These are phyloP conservation scores for Saccharum officinarum DNA, from an alignment of 176 grass and related monocot species.

Conservation along the genomic window DNA sequence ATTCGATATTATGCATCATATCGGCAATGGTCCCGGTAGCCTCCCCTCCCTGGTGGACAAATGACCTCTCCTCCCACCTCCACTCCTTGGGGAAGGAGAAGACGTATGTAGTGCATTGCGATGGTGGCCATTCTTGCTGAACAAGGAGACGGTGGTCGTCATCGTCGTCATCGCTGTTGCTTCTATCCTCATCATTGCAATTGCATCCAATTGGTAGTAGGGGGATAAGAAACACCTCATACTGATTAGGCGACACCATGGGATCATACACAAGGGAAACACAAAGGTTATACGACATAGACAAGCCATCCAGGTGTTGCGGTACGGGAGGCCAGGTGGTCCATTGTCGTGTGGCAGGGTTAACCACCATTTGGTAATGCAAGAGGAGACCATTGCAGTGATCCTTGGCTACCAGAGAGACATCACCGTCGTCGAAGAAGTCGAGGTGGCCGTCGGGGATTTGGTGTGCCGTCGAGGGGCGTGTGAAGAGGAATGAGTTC, in stretches of 20 bases:
- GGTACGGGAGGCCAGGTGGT: not conserved
- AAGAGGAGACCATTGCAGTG: not conserved
- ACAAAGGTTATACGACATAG: not conserved
- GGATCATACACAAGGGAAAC: not conserved
- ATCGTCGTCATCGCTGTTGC: too few relatives aligned
- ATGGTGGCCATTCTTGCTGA: not conserved
- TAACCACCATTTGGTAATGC: not conserved
- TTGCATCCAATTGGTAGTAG: too few relatives aligned
- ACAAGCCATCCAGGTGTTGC: not conserved
- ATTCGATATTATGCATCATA: not conserved
- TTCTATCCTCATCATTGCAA: too few relatives aligned
- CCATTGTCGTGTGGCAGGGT: not conserved
- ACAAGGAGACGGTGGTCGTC: not conserved
- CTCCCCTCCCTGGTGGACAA: not conserved
- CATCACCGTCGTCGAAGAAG: not conserved
- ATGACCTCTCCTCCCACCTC: not conserved
- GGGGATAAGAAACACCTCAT: too few relatives aligned
- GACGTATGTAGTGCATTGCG: not conserved
- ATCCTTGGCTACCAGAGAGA: accelerated
- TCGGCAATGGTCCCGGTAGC: not conserved
- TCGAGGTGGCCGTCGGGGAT: not conserved
- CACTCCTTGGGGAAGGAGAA: not conserved
- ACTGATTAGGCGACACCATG: not conserved
- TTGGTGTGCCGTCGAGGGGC: too few relatives aligned
- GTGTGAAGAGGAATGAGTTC: too few relatives aligned